phyloP scores from a whole-genome alignment of 805 yeast genomes.

The Saccharomycopsis malanga region DNA sequence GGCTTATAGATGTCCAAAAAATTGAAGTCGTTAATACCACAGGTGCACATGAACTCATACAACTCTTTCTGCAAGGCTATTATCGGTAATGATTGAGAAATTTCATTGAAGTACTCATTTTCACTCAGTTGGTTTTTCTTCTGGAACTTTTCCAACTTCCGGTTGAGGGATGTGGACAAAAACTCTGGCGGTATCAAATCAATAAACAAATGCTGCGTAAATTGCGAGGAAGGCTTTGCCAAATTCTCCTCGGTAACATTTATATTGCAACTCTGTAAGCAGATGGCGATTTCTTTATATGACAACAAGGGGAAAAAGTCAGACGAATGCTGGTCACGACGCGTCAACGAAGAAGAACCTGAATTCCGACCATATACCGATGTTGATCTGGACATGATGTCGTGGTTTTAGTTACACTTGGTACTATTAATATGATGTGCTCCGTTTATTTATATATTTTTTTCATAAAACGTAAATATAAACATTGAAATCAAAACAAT shows the following conservation, averaged over 20 bases:
- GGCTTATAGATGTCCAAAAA: constrained; percentile 72
- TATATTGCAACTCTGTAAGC: constrained; percentile 57
- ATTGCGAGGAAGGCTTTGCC: constrained; percentile 43
- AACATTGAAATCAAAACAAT: background rate
- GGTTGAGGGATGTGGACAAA: constrained; percentile 49
- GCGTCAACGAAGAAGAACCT: constrained; percentile 10
- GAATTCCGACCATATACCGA: constrained; percentile 2
- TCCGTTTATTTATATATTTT: background rate
- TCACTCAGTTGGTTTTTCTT: constrained; percentile 4
- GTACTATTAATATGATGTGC: background rate
- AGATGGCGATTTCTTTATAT: constrained; percentile 47
- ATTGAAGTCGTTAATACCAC: constrained; percentile 74
- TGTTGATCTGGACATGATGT: background rate
- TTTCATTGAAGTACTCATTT: constrained; percentile 28
- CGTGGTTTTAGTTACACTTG: background rate
- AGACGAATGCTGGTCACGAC: constrained; percentile 9
- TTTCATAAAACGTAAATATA: background rate
- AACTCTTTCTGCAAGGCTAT: constrained; percentile 55
- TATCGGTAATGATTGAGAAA: constrained; percentile 38
- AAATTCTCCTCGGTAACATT: constrained; percentile 54
- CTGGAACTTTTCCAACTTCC: constrained; percentile 53
- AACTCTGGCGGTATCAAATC: constrained; percentile 30
- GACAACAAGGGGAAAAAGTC: constrained; percentile 62
- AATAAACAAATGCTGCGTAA: constrained; percentile 20
- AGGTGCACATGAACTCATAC: constrained; percentile 53